Base-by-base conservation (phyloP, 805 yeast genomes). In the Starmerella scarabaei region DNA sequence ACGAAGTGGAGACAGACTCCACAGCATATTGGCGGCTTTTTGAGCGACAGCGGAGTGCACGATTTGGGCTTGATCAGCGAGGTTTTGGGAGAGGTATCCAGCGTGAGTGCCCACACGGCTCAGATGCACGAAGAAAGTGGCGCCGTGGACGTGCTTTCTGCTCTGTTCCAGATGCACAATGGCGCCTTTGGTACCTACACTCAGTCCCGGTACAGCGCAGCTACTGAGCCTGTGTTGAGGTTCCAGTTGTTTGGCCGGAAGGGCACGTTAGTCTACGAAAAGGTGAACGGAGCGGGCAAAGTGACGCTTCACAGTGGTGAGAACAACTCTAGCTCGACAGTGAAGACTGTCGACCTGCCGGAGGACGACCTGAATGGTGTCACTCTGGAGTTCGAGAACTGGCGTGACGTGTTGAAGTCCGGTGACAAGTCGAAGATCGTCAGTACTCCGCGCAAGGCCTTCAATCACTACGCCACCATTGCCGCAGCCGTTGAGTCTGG, bases 11-110 rank as follows among this genome's bases (percentile, higher is more conserved):
- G 96, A 69, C 73, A 71, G 57, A 68, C 77, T 35, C 96, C 97
- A 24, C 77, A 83, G 60, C 96, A 88, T 57, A 72, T 85, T 50
- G 97, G 97, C 40, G 96, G 96, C 0, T 86, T 68, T 61, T 66
- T 88, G 53, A 77, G 88, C 43, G 97, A 88, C 55, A 96, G 95
- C 54, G 97, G 96, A 57, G 97, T 88, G 19, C 97, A 88, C 62
- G 96, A 86, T 60, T 65, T 86, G 58, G 94, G 94, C 3, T 64
- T 84, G 29, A 69, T 86, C 48, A 84, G 94, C 7, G 83, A 75
- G 44, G 75, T 84, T 16, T 66, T 88, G 40, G 96, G 97, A 38
- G 66, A 68, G 19, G 77, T 84, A 14, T 73, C 70, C 36, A 60
- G 76, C 5, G 74, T 86, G 29, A 71, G 82, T 40, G 95, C 85